Conservation (phyloP, 176 grass and related monocot species). For the Poa pratensis region DNA sequence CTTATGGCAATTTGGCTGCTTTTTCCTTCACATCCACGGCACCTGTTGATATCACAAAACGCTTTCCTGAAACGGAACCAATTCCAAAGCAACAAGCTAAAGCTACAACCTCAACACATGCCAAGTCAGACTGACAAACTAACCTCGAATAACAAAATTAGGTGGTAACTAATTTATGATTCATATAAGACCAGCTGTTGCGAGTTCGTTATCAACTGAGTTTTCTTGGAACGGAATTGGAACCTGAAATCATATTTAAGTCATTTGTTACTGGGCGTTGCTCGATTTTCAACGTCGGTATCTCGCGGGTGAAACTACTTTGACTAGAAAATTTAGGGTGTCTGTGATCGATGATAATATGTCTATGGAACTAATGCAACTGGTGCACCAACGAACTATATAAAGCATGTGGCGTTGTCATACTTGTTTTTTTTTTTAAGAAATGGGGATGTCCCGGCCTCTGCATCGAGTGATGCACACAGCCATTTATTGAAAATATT, state of each 20-base stretch:
- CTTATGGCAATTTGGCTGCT: conserved; percentile 11
- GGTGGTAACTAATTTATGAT: conserved; percentile 33
- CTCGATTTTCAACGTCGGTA: conserved; percentile 41
- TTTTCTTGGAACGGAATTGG: conserved; percentile 51
- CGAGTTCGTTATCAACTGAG: conserved; percentile 29
- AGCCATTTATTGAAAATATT: too few species aligned
- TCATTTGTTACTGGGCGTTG: conserved; percentile 43
- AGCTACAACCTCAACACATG: conserved; percentile 43
- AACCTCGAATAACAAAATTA: conserved; percentile 38
- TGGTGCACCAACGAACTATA: conserved; percentile 16
- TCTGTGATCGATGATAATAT: neutral
- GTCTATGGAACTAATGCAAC: neutral
- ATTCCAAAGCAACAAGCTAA: conserved; percentile 57
- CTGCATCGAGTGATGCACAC: too few species aligned
- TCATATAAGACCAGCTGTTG: conserved; percentile 45
- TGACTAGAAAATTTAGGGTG: conserved; percentile 46
- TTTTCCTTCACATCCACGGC: conserved; percentile 27
- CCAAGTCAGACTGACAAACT: conserved; percentile 42
- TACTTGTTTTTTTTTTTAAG: too few species aligned
- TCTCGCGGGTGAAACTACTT: conserved; percentile 53
- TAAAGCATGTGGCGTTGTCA: conserved; percentile 3
- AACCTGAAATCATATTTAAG: conserved; percentile 42
- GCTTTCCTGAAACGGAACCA: conserved; percentile 42
- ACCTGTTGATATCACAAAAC: conserved; percentile 34
- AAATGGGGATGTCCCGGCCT: too few species aligned